phyloP scores from a whole-genome alignment of 257 asterid species.

The Coffea eugenioides region DNA sequence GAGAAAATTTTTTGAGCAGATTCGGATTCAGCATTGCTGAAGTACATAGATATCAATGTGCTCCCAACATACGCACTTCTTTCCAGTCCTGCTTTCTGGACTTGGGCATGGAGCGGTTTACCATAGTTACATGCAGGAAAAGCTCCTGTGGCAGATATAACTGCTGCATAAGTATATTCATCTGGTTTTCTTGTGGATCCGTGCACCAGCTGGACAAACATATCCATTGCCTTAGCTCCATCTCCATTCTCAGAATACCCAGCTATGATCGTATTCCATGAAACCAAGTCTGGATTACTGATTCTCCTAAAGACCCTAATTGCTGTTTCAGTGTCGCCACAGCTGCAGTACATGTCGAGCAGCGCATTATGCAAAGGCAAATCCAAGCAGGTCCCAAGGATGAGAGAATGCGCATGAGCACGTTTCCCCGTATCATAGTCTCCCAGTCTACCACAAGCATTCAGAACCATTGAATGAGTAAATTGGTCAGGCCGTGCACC shows the following conservation, averaged over 20 bases:
- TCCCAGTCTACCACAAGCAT: constrained; percentile 61
- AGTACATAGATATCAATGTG: constrained; percentile 67
- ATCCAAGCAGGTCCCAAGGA: constrained; percentile 45
- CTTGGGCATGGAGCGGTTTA: constrained; percentile 63
- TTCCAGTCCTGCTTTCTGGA: constrained; percentile 57
- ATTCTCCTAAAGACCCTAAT: constrained; percentile 46
- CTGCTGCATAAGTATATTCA: constrained; percentile 71
- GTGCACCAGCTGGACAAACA: constrained; percentile 43
- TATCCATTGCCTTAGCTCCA: constrained; percentile 52
- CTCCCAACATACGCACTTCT: constrained; percentile 50
- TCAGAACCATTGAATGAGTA: constrained; percentile 69
- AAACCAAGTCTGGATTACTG: constrained; percentile 59
- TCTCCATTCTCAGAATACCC: constrained; percentile 68
- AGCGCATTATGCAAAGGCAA: constrained; percentile 71
- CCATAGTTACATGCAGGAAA: constrained; percentile 57
- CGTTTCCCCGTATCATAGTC: constrained; percentile 44
- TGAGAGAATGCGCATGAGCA: constrained; percentile 56
- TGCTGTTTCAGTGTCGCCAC: constrained; percentile 50
- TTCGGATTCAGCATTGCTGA: constrained; percentile 42
- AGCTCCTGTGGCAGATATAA: constrained; percentile 42
- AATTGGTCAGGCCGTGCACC: constrained; percentile 47
- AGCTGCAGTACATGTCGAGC: constrained; percentile 78
- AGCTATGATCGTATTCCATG: constrained; percentile 85
- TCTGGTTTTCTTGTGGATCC: constrained; percentile 45
- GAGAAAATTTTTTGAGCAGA: constrained; percentile 56